Evolutionary conservation across 1,284 basidiomycete genomes (phyloP).

Genomic region (Ceratobasidium sp.): DNA sequence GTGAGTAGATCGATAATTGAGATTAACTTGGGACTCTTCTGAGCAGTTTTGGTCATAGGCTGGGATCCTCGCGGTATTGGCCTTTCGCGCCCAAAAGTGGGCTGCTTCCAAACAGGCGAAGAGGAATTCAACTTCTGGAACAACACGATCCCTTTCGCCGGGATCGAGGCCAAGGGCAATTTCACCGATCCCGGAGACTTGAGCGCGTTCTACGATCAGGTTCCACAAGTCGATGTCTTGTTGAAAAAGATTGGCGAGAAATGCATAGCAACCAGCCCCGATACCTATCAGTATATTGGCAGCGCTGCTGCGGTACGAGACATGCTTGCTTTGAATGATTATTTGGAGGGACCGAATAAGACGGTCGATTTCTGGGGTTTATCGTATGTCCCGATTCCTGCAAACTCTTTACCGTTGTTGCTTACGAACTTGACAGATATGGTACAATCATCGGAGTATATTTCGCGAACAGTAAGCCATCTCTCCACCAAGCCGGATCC

Average conservation of each 20-base stretch:
- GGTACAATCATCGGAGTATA: conserved; percentile 48
- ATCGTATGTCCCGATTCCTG: conserved; percentile 29
- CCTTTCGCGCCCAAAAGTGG: background rate
- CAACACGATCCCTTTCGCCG: background rate
- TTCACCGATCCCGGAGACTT: conserved; percentile 22
- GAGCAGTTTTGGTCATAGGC: background rate
- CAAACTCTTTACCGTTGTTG: background rate
- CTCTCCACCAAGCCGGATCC: too few relatives aligned
- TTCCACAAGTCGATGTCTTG: conserved; percentile 1
- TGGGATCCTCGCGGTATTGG: conserved; percentile 45
- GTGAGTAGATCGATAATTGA: background rate
- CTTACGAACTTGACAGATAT: conserved; percentile 42
- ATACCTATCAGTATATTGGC: conserved; percentile 15
- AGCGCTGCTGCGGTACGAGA: conserved; percentile 40
- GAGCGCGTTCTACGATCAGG: conserved; percentile 8
- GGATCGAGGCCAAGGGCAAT: conserved; percentile 18
- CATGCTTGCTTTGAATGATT: conserved; percentile 47
- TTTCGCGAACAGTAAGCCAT: conserved; percentile 42
- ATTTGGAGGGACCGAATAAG: conserved; percentile 44
- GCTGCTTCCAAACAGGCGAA: conserved; percentile 16
- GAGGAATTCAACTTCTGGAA: conserved; percentile 17
- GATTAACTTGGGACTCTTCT: background rate
- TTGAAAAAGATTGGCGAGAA: background rate
- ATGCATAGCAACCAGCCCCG: background rate
- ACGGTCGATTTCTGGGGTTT: conserved; percentile 48